Evolutionary conservation across 2,329 filamentous ascomycete genomes (phyloP).

Genomic region (Phoma sp.): DNA sequence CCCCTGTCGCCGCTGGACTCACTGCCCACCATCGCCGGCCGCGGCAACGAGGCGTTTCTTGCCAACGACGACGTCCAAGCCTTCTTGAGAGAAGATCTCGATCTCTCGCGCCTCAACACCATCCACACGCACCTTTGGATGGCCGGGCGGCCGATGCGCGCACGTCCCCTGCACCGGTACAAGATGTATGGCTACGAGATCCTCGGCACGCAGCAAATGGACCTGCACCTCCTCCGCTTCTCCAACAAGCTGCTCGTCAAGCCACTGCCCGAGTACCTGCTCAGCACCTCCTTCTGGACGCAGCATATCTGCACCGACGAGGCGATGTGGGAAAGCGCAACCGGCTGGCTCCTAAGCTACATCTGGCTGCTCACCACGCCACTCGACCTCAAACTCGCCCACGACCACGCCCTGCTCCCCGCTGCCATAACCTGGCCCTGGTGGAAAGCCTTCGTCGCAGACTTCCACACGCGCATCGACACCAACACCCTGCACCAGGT

Average conservation of each 20-base stretch:
- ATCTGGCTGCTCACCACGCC: conserved; percentile 45
- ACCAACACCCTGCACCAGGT: conserved; percentile 43
- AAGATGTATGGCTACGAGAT: conserved; percentile 43
- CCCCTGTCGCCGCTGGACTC: conserved; percentile 36
- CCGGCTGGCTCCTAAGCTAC: conserved; percentile 44
- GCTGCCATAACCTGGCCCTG: conserved; percentile 41
- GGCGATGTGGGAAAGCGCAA: conserved; percentile 32
- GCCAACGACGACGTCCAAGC: conserved; percentile 32
- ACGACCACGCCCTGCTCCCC: conserved; percentile 38
- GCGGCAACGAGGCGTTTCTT: conserved; percentile 26
- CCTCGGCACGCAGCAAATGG: conserved; percentile 44
- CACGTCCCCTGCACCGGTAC: conserved; percentile 45
- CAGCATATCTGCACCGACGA: conserved; percentile 29
- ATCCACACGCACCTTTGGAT: conserved; percentile 47
- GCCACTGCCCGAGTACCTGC: conserved; percentile 43
- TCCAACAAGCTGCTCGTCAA: conserved; percentile 41
- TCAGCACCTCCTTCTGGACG: conserved; percentile 41
- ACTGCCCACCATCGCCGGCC: conserved; percentile 43
- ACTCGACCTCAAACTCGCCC: conserved; percentile 43
- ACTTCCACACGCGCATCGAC: conserved; percentile 36
- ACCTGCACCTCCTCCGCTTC: conserved; percentile 46
- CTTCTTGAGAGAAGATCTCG: conserved; percentile 39
- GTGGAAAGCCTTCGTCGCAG: conserved; percentile 43
- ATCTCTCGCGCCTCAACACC: conserved; percentile 39
- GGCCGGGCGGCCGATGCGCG: conserved; percentile 46